Evolutionary conservation across 352 stramenopile genomes (phyloP), one percentile per base, ranked within the genome.

Genomic region (Elongisporangium undulatum): DNA sequence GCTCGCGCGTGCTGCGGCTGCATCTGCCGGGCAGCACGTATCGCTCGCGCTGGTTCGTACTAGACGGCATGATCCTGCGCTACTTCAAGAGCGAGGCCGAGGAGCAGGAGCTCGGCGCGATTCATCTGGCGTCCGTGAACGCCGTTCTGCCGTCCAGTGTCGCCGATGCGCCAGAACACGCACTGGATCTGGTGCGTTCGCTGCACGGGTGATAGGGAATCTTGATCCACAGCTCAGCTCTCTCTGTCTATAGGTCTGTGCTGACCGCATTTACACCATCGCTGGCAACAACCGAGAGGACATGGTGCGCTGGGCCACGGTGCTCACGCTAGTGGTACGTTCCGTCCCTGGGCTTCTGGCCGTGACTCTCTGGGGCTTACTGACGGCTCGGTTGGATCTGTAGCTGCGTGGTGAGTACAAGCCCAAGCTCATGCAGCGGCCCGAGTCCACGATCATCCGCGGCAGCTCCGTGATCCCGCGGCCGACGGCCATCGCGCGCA

Each of bases 31-130:
- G 85, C 6, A 94, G 79, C 64, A 77, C 85, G 52, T 95, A 94
- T 63, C 69, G 85, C 49, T 80, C 87, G 59, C 69, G 87, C 10
- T 95, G 87, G 87, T 95, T 95, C 68, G 87, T 94, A 57, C 75
- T 95, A 29, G 87, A 95, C 56, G 85, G 87, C 51, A 93, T 95
- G 85, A 92, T 94, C 49, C 61, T 95, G 61, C 83, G 84, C 9
- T 95, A 95, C 66, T 95, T 94, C 55, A 93, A 93, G 65, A 94
- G 72, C 53, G 85, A 87, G 63, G 81, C 65, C n/a, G 87, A 95
- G 62, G 87, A 95, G 56, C 83, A 93, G 61, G 87, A 95, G 58
- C 75, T 95, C 19, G 87, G 87, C n/a, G 82, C 87, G 45, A 94
- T 95, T 65, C 87, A 95, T 69, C 62, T 95, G 51, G 82, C 87